phyloP scores from a whole-genome alignment of 176 grass and related monocot species.

The Triticum dicoccoides region DNA sequence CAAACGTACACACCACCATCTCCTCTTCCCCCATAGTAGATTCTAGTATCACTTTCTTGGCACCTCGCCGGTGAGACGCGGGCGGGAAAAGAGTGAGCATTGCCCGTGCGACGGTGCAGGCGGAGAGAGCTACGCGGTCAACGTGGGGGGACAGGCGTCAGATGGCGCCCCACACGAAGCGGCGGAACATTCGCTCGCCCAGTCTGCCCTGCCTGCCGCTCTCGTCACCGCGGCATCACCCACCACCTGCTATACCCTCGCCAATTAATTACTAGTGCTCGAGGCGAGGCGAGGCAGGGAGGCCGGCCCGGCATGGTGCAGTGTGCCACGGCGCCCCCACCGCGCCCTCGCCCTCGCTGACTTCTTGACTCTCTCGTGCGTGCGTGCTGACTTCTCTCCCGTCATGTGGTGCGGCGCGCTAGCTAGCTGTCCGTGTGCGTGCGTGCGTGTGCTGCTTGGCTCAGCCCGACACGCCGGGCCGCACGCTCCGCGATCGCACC shows the following conservation, averaged over 20 bases:
- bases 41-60: no score
- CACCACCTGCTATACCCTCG: not conserved
- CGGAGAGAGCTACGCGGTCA: not conserved
- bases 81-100: no score
- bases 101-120: no score
- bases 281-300: not conserved
- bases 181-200: constrained; percentile 44
- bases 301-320: constrained; percentile 34
- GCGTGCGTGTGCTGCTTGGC: no score
- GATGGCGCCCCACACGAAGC: constrained; percentile 33
- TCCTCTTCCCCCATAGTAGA: no score
- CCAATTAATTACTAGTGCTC: not conserved
- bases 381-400: constrained; percentile 7
- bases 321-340: constrained; percentile 38
- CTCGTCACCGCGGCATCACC: constrained; percentile 41
- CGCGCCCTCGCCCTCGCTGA: not conserved
- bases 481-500: constrained; percentile 15
- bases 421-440: not conserved
- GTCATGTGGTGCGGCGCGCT: not conserved
- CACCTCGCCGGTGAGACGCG: no score
- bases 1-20: no score
- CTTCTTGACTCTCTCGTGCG: not conserved
- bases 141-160: constrained; percentile 12
- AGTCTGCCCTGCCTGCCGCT: not conserved
- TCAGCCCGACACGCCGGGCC: constrained; percentile 2